phyloP scores from a whole-genome alignment of 768 basidiomycete species.

The Pulveroboletus sp. region DNA sequence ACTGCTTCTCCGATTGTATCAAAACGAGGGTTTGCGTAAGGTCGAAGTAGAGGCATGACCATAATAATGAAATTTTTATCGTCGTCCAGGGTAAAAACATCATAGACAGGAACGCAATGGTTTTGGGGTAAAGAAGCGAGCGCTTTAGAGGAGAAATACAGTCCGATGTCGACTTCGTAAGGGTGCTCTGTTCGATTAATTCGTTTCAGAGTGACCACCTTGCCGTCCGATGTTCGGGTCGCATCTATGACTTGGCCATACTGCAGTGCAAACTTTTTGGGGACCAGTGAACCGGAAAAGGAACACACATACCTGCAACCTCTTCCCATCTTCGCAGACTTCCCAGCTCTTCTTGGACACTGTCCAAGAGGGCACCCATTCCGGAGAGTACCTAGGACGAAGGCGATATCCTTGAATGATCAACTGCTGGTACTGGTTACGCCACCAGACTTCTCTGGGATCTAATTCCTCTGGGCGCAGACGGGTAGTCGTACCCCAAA shows the following conservation, averaged over 20 bases:
- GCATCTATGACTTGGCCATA: slow-evolving; percentile 23
- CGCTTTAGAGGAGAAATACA: slow-evolving; percentile 13
- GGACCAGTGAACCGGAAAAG: too few species aligned
- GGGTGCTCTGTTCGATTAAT: slow-evolving; percentile 13
- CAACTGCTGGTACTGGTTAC: too few species aligned
- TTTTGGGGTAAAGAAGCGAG: slow-evolving; percentile 12
- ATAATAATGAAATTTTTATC: slow-evolving; percentile 15
- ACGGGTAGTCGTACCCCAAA: background rate
- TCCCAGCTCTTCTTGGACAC: too few species aligned
- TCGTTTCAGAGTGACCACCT: slow-evolving; percentile 29
- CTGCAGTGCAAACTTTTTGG: background rate
- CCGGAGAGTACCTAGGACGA: too few species aligned
- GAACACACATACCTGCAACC: too few species aligned
- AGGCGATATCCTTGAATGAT: too few species aligned
- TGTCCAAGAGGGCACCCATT: too few species aligned
- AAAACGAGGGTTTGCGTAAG: slow-evolving; percentile 17
- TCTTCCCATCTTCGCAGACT: too few species aligned
- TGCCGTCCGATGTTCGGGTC: slow-evolving; percentile 26
- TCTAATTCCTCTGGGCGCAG: slow-evolving; percentile 5
- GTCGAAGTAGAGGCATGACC: slow-evolving; percentile 29
- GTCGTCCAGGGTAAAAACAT: slow-evolving; percentile 6
- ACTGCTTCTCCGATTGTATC: slow-evolving; percentile 12
- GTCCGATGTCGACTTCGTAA: slow-evolving; percentile 23
- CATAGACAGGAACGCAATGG: slow-evolving; percentile 26
- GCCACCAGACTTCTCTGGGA: too few species aligned